Conservation (phyloP, 2,329 filamentous ascomycete genomes). For the Microthyrium microscopicum region DNA sequence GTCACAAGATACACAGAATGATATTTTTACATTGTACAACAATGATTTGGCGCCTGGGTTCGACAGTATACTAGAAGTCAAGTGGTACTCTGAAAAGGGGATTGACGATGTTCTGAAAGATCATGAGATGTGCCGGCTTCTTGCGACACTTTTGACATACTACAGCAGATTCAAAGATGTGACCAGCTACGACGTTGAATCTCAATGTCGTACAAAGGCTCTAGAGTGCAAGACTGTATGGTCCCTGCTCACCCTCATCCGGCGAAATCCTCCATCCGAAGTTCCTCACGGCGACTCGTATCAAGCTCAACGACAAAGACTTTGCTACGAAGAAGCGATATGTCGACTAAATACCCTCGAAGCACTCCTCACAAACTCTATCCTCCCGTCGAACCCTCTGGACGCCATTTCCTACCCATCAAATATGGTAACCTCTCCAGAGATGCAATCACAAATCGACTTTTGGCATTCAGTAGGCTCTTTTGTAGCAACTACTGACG, state of each 20-base stretch:
- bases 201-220: constrained; percentile 5
- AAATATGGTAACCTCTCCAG: constrained; percentile 17
- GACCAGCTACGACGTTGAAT: constrained; percentile 11
- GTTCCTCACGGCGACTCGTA: no score
- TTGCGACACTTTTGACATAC: constrained; percentile 44
- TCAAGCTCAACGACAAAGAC: no score
- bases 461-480: constrained; percentile 73
- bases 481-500: constrained; percentile 43
- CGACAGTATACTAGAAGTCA: constrained; percentile 62
- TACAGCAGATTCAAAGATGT: constrained; percentile 12
- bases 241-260: constrained; percentile 38
- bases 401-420: constrained; percentile 31
- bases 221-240: constrained; percentile 41
- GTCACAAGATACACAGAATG: constrained; percentile 23
- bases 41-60: constrained; percentile 62
- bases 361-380: constrained; percentile 55
- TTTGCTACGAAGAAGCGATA: constrained; percentile 41
- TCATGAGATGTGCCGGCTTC: constrained; percentile 44
- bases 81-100: constrained; percentile 54
- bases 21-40: constrained; percentile 55
- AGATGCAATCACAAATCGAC: constrained; percentile 39
- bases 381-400: constrained; percentile 42
- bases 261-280: no score
- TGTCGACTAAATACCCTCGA: constrained; percentile 63
- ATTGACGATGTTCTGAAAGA: constrained; percentile 37